These are phyloP conservation scores for Hymenoscyphus repandus DNA, from an alignment of 2,329 filamentous ascomycete genomes.

Conservation along the genomic window DNA sequence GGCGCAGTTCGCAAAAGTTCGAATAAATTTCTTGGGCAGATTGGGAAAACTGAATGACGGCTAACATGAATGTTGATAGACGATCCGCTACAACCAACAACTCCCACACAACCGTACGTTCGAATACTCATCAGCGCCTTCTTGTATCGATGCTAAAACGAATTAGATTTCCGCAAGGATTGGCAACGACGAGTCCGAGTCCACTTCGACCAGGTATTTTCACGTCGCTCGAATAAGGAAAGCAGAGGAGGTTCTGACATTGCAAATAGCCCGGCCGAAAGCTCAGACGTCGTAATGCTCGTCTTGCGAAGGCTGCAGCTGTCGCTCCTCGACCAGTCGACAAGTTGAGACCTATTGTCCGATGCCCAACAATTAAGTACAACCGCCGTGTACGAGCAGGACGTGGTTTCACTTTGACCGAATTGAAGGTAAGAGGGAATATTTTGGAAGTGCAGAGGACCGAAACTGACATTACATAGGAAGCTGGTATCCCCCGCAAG, in stretches of 20 bases:
- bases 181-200: slow-evolving; percentile 98
- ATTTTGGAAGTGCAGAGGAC: slow-evolving; percentile 1
- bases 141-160: slow-evolving; percentile 30
- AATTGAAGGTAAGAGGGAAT: slow-evolving; percentile 77
- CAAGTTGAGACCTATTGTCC: slow-evolving; percentile 91
- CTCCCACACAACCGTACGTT: slow-evolving; percentile 88
- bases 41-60: too few species aligned
- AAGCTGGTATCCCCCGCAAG: slow-evolving; percentile 91
- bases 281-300: slow-evolving; percentile 83
- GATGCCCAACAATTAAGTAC: slow-evolving; percentile 98
- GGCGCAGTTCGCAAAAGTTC: too few species aligned
- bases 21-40: slow-evolving; percentile 15
- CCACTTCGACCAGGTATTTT: slow-evolving; percentile 97
- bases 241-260: slow-evolving; percentile 28
- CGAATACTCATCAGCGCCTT: slow-evolving; percentile 25
- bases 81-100: slow-evolving; percentile 99
- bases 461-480: slow-evolving; percentile 46
- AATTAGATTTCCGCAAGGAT: slow-evolving; percentile 95
- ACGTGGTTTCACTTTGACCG: slow-evolving; percentile 94
- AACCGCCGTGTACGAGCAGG: slow-evolving; percentile 96
- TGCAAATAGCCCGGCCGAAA: slow-evolving; percentile 83
- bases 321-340: slow-evolving; percentile 96
- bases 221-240: slow-evolving; percentile 18
- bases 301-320: slow-evolving; percentile 89
- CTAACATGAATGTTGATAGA: slow-evolving; percentile 36